Percentiles rank a stretch among this genome's conserved stretches.
phyloP scores from a whole-genome alignment of 768 basidiomycete species.

The Hygrocybe punicea region DNA sequence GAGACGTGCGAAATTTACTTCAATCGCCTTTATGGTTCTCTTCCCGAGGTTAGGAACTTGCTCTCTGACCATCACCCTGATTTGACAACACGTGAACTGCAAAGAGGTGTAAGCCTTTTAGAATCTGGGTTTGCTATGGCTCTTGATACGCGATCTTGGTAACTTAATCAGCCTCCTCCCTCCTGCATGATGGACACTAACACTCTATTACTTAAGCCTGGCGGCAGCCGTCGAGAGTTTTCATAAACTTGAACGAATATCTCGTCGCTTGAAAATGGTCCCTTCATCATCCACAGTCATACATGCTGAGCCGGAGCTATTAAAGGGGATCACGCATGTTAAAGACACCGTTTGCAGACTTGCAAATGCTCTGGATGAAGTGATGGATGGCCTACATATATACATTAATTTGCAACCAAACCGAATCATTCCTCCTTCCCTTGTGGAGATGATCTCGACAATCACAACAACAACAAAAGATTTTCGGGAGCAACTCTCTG shows the following conservation, averaged over 20 bases:
- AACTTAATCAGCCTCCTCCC: constrained; percentile 2
- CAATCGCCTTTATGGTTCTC: constrained; percentile 54
- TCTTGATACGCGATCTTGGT: constrained; percentile 62
- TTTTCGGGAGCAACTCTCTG: constrained; percentile 25
- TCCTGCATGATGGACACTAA: neutral
- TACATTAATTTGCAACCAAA: constrained; percentile 35
- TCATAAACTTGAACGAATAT: constrained; percentile 23
- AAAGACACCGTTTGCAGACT: constrained; percentile 32
- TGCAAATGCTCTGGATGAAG: constrained; percentile 37
- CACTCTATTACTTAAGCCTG: constrained; percentile 26
- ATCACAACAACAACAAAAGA: constrained; percentile 22
- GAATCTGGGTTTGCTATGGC: constrained; percentile 76
- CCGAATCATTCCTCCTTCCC: constrained; percentile 15
- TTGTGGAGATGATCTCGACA: constrained; percentile 27
- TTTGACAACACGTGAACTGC: constrained; percentile 81
- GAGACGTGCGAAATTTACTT: constrained; percentile 63
- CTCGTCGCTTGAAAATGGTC: constrained; percentile 31
- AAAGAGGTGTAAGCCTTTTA: constrained; percentile 69
- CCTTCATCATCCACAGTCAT: constrained; percentile 18
- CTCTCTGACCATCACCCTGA: constrained; percentile 75
- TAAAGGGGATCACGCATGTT: constrained; percentile 18
- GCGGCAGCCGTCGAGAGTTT: constrained; percentile 22
- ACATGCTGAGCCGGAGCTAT: constrained; percentile 19
- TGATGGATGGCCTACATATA: constrained; percentile 30
- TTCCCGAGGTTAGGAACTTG: constrained; percentile 63